Evolutionary conservation across 1,284 basidiomycete species (phyloP).

Genomic region (Tilletiaria anomala): DNA sequence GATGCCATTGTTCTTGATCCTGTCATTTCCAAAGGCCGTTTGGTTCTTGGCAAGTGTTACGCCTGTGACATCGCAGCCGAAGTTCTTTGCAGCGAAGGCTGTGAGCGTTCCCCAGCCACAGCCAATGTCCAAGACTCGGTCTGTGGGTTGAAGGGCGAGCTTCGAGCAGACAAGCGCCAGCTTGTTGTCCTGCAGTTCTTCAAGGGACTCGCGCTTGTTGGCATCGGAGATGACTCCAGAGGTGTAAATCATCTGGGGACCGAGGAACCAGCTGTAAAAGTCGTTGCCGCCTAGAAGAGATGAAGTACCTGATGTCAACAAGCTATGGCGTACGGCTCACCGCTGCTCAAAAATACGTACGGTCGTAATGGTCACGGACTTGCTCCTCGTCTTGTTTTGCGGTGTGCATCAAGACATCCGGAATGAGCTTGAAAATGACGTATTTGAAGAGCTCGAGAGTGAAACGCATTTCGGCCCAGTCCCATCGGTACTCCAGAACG

Average conservation of each 20-base stretch:
- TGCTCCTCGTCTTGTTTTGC: constrained; percentile 84
- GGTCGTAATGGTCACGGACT: constrained; percentile 91
- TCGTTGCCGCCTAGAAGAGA: constrained; percentile 83
- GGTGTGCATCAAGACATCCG: constrained; percentile 83
- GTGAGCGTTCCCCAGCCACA: constrained; percentile 97
- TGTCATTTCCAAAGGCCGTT: constrained; percentile 76
- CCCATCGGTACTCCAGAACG: constrained; percentile 81
- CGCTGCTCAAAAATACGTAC: too few relatives aligned
- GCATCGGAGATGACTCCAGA: constrained; percentile 72
- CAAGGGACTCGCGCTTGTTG: constrained; percentile 66
- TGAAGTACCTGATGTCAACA: constrained; percentile 17
- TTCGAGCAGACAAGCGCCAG: constrained; percentile 87
- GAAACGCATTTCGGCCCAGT: constrained; percentile 78
- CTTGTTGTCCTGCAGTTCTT: constrained; percentile 97
- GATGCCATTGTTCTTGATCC: constrained; percentile 69
- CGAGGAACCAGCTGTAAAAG: constrained; percentile 89
- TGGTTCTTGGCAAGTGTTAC: constrained; percentile 85
- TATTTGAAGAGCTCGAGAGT: constrained; percentile 84
- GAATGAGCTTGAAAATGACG: constrained; percentile 72
- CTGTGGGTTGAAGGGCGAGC: constrained; percentile 67
- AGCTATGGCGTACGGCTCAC: constrained; percentile 7
- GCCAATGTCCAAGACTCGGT: constrained; percentile 78
- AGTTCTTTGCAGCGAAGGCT: constrained; percentile 94
- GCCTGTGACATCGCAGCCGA: constrained; percentile 82
- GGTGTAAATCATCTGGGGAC: constrained; percentile 85